Evolutionary conservation across 805 yeast genomes (phyloP), one percentile per base, ranked within the genome.

Genomic region (Kluyveromyces nonfermentans): DNA sequence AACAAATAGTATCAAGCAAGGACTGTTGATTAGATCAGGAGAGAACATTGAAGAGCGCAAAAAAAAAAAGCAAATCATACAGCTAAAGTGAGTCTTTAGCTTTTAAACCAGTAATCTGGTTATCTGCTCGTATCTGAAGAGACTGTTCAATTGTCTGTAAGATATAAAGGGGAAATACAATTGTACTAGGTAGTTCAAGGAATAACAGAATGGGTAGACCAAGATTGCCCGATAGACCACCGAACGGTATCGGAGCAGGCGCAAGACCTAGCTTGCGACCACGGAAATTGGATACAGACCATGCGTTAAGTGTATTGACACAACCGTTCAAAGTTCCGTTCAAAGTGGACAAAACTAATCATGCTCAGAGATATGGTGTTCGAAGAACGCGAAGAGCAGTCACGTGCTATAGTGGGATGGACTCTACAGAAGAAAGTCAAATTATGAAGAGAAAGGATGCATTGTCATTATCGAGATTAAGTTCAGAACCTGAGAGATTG

Each of bases 271-370:
- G 77, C n/a, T 69, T 71, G 15, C 71, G 72, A 7, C 71, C 74
- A 39, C 67, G 80, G 35, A 80, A 80, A 7, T 68, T 81, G 18
- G 67, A 73, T 15, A 69, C 74, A 17, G 69, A 71, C 3, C 79
- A 77, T 41, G 73, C 85, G 2, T 62, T 70, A 2, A 66, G 60
- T 6, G 65, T 74, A 18, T 65, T 84, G n/a, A 64, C 78, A 2
- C 77, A 70, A 54, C 94, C 94, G 0, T 85, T 84, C 63, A 75
- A 69, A 46, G 73, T 82, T 1, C 94, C 94, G 0, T 74, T 80
- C 45, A 63, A 57, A 47, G 48, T 46, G 2, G 42, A 35, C 7
- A 51, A 51, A 15, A 22, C 42, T 7, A 20, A 33, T 49, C 10
- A 51, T 55, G 9, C 39, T 40, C 12, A 43, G 45, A 7, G 57